phyloP scores from a whole-genome alignment of 345 rosid genomes.

The Aegle marmelos region DNA sequence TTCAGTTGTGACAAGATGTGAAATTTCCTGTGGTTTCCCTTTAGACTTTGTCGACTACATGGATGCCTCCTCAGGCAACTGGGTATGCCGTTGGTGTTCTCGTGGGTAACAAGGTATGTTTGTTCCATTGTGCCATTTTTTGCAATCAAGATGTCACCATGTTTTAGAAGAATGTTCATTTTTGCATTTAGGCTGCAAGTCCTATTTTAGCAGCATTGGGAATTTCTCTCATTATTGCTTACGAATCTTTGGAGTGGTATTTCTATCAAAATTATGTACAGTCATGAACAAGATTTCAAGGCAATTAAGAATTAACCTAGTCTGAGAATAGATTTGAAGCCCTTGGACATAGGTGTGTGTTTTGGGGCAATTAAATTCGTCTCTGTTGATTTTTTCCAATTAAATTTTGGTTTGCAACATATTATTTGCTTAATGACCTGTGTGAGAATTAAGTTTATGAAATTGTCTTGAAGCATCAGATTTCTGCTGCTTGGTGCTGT shows the following conservation, averaged over 20 bases:
- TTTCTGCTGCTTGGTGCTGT: background rate
- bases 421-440: background rate
- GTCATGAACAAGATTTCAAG: background rate
- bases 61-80: conserved; percentile 42
- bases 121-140: background rate
- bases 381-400: background rate
- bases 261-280: background rate
- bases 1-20: background rate
- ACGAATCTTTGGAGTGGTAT: background rate
- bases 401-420: background rate
- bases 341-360: background rate
- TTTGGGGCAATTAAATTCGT: background rate
- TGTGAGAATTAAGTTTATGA: background rate
- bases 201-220: background rate
- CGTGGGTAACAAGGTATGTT: conserved; percentile 67
- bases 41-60: conserved; percentile 59
- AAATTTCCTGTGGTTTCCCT: conserved; percentile 4
- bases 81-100: conserved; percentile 79
- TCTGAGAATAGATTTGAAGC: background rate
- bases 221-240: background rate
- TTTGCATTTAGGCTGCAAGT: background rate
- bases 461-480: background rate
- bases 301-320: background rate
- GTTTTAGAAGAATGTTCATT: background rate
- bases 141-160: background rate